Evolutionary conservation across 768 basidiomycete species (phyloP), one percentile per base, ranked within the genome.

Genomic region (Dioszegia crocea): DNA sequence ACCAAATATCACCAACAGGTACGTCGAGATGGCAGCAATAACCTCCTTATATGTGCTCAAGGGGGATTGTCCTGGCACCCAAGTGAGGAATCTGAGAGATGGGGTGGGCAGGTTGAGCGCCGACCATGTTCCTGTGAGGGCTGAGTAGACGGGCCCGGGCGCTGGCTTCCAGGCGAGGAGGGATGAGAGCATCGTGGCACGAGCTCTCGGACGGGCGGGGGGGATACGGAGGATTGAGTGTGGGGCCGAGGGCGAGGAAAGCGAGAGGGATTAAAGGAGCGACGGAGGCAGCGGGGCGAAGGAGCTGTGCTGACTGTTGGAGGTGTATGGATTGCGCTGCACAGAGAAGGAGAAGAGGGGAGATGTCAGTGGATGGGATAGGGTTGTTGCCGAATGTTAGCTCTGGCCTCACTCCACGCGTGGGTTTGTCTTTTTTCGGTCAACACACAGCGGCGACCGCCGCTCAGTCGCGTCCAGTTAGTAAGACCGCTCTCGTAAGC

Each of bases 1-100:
- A 63, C 88, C 84, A 73, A 97, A 98, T 73, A 99, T 86, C 80
- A 87, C 80, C 78, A 83, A 85, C 66, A 99, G 85, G 82, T 99
- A 99, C 57, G 83, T 82, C 29, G 78, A 83, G 62, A 99, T 83
- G 14, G 87, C 79, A 29, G 83, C 79, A 30, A 84, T 74, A 55
- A 98, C 94, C 64, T 82, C 82, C 59, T 84, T 82, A 45, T 78
- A 67, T 2, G 91, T 94, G 29, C 88, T 90, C 56, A 97, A 77
- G 12, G 92, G 92, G 0, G 89, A 88, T 65, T 81, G 77, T 48
- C 88, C 90, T 27, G 81, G 81, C 63, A 88, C 82, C 82, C 88
- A 93, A 47, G 79, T 80, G 48, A 74, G 76, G 48, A 81, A 76
- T 62, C 79, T 62, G 78, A 82, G 46, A 83, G 80, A 73, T 16